Evolutionary conservation across 371 early-diverging fungal genomes (phyloP).

Genomic region (Coemansia sp.): DNA sequence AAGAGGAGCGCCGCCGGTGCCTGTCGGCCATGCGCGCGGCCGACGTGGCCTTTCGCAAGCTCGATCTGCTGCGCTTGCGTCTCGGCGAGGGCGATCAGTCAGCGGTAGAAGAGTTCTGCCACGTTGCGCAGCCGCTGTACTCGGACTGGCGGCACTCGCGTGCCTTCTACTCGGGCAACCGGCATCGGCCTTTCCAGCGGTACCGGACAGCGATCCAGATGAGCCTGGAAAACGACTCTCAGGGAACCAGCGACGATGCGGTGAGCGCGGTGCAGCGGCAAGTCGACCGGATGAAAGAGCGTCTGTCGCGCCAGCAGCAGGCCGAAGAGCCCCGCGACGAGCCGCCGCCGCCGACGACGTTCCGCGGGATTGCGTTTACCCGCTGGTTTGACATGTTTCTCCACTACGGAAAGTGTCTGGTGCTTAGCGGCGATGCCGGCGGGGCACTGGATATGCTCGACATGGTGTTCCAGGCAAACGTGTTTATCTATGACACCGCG

Average conservation of each 20-base stretch:
- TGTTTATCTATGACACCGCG: slow-evolving; percentile 15
- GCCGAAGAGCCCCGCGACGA: background rate
- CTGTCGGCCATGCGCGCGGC: slow-evolving; percentile 34
- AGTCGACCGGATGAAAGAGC: slow-evolving; percentile 17
- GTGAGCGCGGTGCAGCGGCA: slow-evolving; percentile 17
- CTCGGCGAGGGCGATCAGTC: background rate
- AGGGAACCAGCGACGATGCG: slow-evolving; percentile 2
- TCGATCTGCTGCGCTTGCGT: slow-evolving; percentile 23
- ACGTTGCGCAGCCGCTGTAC: slow-evolving; percentile 32
- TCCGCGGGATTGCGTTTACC: slow-evolving; percentile 43
- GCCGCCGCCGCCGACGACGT: slow-evolving; percentile 35
- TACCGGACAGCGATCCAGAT: slow-evolving; percentile 30
- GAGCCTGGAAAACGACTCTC: slow-evolving; percentile 26
- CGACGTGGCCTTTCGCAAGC: slow-evolving; percentile 40
- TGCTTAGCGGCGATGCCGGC: slow-evolving; percentile 2
- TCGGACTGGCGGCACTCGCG: slow-evolving; percentile 45
- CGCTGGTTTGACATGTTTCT: slow-evolving; percentile 48
- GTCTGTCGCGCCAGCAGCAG: slow-evolving; percentile 14
- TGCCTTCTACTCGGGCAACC: slow-evolving; percentile 31
- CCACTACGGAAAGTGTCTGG: slow-evolving; percentile 39
- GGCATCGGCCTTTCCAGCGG: slow-evolving; percentile 26
- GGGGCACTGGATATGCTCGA: slow-evolving; percentile 46
- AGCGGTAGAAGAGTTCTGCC: slow-evolving; percentile 35
- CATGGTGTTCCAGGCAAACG: slow-evolving; percentile 32
- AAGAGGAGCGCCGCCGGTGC: slow-evolving; percentile 21